phyloP scores from a whole-genome alignment of 2,329 filamentous ascomycete genomes.

The Hypoxylon sp. region DNA sequence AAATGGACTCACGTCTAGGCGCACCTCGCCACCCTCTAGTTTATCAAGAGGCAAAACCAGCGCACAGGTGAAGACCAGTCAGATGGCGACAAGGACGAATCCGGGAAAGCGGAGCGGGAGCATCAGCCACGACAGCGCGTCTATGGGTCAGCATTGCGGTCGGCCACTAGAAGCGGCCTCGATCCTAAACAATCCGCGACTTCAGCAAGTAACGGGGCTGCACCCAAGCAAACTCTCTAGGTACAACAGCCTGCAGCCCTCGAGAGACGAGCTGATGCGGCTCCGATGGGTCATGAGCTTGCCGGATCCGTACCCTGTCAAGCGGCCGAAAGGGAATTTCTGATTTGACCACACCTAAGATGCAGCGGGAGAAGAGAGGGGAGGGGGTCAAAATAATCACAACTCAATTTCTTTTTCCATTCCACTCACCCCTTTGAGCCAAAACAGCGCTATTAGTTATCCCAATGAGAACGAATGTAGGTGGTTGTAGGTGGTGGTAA shows the following conservation, averaged over 20 bases:
- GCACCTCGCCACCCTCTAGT: constrained; percentile 1
- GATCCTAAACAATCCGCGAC: constrained; percentile 38
- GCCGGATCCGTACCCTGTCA: constrained; percentile 42
- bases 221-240: constrained; percentile 36
- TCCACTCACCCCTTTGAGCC: constrained; percentile 29
- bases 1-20: not conserved
- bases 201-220: constrained; percentile 46
- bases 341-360: not conserved
- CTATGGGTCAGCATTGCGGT: not conserved
- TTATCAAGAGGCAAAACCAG: constrained; percentile 4
- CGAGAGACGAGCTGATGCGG: constrained; percentile 40
- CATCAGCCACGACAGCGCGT: not conserved
- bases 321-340: constrained; percentile 43
- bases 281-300: constrained; percentile 44
- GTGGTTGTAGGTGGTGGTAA: not conserved
- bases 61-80: not conserved
- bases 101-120: not conserved
- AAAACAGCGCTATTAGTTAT: constrained; percentile 33
- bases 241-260: constrained; percentile 35
- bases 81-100: constrained; percentile 1
- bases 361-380: not conserved
- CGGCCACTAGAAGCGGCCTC: constrained; percentile 32
- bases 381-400: constrained; percentile 23
- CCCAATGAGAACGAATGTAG: constrained; percentile 15
- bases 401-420: constrained; percentile 31